Percentiles rank a stretch among this genome's conserved stretches.
Evolutionary conservation across 768 basidiomycete genomes (phyloP).

Genomic region (Lactifluus echinatus): DNA sequence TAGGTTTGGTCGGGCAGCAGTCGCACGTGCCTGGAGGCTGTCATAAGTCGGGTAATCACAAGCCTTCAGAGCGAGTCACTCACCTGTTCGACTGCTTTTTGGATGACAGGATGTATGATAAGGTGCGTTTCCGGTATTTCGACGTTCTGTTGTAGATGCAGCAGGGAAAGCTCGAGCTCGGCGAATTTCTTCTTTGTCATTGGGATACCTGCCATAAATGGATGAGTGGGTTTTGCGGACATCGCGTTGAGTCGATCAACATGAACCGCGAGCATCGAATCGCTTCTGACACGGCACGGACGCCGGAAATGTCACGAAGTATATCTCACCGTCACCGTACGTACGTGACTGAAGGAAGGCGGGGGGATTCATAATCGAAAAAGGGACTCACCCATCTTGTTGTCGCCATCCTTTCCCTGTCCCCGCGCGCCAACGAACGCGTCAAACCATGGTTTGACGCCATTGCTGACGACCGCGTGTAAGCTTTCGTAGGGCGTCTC

Average conservation of each 20-base stretch:
- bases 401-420: conserved; percentile 66
- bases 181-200: conserved; percentile 99
- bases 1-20: conserved; percentile 58
- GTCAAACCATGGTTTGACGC: conserved; percentile 97
- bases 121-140: conserved; percentile 97
- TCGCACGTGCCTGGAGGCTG: conserved; percentile 34
- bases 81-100: conserved; percentile 71
- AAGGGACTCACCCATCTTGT: conserved; percentile 60
- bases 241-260: not conserved
- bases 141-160: conserved; percentile 97
- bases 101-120: conserved; percentile 82
- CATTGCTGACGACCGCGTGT: conserved; percentile 89
- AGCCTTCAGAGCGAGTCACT: not conserved
- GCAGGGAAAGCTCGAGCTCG: conserved; percentile 86
- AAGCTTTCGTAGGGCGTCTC: conserved; percentile 92
- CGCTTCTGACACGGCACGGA: not conserved
- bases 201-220: conserved; percentile 56
- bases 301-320: not conserved
- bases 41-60: not conserved
- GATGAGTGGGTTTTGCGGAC: not conserved
- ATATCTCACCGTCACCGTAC: no score
- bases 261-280: not conserved
- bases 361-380: not conserved
- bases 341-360: no score
- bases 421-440: conserved; percentile 87